A percentile compares a stretch with the other conserved stretches of the same genome.
Conservation (phyloP, 2,329 filamentous ascomycete genomes). For the Rhinocladiella mackenziei region DNA sequence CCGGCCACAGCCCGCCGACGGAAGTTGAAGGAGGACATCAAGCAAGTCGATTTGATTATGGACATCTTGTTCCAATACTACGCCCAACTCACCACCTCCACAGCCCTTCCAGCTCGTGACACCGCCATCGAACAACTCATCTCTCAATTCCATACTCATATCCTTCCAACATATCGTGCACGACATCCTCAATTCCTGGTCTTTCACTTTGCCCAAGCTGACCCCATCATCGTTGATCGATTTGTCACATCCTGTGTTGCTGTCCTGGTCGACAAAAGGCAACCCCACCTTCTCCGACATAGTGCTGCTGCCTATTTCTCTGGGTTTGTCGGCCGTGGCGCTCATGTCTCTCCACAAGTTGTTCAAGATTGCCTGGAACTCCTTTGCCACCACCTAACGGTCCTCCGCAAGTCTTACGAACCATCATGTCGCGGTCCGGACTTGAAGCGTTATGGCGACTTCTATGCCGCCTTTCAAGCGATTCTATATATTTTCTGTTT, state of each 20-base stretch:
- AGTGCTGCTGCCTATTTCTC: conserved; percentile 88
- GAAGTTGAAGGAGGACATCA: conserved; percentile 74
- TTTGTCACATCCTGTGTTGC: conserved; percentile 77
- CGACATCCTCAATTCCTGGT: conserved; percentile 92
- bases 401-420: conserved; percentile 69
- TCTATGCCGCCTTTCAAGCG: conserved; percentile 85
- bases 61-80: conserved; percentile 85
- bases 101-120: conserved; percentile 58
- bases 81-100: conserved; percentile 45
- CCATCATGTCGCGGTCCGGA: conserved; percentile 76
- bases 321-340: conserved; percentile 88
- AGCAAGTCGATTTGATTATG: conserved; percentile 87
- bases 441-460: conserved; percentile 73
- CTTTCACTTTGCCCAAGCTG: conserved; percentile 88
- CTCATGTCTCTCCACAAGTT: conserved; percentile 68
- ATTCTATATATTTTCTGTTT: conserved; percentile 96
- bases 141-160: conserved; percentile 78
- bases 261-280: conserved; percentile 64
- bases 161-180: conserved; percentile 85
- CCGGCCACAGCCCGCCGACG: conserved; percentile 51
- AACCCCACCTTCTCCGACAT: conserved; percentile 70
- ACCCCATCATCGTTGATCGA: conserved; percentile 70
- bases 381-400: conserved; percentile 71
- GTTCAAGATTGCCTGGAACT: conserved; percentile 80
- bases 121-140: conserved; percentile 74